Conservation (phyloP, 2,329 filamentous ascomycete genomes). For the Scytalidium sp. region DNA sequence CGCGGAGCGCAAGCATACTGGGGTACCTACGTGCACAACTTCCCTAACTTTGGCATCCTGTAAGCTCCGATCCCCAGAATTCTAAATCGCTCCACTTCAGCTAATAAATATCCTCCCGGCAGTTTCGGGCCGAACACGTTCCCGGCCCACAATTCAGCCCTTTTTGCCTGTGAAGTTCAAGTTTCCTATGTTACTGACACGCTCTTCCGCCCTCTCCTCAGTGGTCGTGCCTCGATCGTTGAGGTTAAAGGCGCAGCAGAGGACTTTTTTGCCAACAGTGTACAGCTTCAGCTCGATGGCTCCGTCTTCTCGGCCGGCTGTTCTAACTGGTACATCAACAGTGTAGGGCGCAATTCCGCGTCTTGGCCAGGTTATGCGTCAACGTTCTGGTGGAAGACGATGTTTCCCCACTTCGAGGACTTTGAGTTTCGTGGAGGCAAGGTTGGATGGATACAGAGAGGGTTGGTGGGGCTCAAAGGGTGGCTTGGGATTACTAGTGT, state of each 20-base stretch:
- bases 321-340: constrained; percentile 40
- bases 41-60: constrained; percentile 25
- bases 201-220: constrained; percentile 30
- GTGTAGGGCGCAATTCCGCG: constrained; percentile 33
- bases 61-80: neutral
- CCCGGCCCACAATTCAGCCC: constrained; percentile 28
- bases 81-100: neutral
- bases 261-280: constrained; percentile 24
- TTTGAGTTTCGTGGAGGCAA: constrained; percentile 7
- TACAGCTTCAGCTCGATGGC: constrained; percentile 29
- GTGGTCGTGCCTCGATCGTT: constrained; percentile 27
- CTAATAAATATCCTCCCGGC: neutral
- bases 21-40: constrained; percentile 23
- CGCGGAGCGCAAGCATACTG: constrained; percentile 29
- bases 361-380: constrained; percentile 32
- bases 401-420: constrained; percentile 19
- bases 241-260: constrained; percentile 33
- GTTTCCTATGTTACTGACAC: constrained; percentile 26
- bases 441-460: neutral
- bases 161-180: constrained; percentile 29
- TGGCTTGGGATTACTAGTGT: neutral
- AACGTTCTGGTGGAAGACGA: constrained; percentile 27
- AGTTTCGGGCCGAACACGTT: constrained; percentile 26
- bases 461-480: neutral
- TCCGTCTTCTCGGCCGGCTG: constrained; percentile 35